phyloP scores from a whole-genome alignment of 2,329 filamentous ascomycete species.

The Penicillium hesseltinei region DNA sequence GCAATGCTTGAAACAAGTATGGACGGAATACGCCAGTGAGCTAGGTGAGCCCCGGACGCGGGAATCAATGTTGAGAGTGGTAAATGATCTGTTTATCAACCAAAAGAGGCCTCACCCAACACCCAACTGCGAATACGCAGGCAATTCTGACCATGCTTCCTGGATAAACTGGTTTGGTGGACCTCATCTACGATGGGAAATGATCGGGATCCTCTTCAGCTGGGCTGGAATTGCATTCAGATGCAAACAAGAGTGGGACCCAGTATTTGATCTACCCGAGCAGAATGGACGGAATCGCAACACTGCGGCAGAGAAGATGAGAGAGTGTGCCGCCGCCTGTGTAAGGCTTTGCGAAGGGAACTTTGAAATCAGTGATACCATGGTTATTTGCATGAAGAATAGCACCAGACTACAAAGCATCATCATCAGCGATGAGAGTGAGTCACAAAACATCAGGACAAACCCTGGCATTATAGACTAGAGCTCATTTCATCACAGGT shows the following conservation, averaged over 20 bases:
- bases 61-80: background rate
- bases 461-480: too few species aligned
- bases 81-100: background rate
- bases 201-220: background rate
- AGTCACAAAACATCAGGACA: background rate
- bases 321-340: constrained; percentile 2
- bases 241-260: constrained; percentile 2
- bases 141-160: background rate
- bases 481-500: background rate
- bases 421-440: background rate
- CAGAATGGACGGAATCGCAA: background rate
- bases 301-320: background rate
- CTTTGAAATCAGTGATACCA: background rate
- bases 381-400: constrained; percentile 6
- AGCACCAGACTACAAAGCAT: constrained; percentile 1
- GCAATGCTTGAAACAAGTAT: constrained; percentile 1
- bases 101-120: background rate
- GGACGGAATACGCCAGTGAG: background rate
- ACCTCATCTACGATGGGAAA: constrained; percentile 1
- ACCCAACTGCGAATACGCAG: background rate
- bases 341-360: background rate
- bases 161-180: background rate
- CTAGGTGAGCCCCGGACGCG: background rate
- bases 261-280: background rate
- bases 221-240: constrained; percentile 2